These are phyloP conservation scores for Medicago ruthenica DNA, from an alignment of 306 rosid species.

Conservation along the genomic window DNA sequence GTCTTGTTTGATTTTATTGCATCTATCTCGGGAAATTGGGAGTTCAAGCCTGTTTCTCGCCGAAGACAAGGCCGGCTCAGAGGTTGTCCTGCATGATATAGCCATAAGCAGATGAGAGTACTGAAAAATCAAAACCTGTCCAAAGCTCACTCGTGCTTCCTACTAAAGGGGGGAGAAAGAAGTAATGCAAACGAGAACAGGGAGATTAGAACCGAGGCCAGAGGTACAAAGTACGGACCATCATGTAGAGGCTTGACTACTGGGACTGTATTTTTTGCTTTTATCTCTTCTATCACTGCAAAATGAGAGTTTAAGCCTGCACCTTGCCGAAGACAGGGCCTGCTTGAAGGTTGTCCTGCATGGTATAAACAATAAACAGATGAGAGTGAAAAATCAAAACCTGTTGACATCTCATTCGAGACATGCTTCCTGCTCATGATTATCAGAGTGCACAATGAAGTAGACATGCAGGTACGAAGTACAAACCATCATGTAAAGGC, in stretches of 20 bases:
- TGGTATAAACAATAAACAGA: slow-evolving; percentile 45
- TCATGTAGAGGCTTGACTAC: slow-evolving; percentile 63
- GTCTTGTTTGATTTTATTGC: slow-evolving; percentile 47
- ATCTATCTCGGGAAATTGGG: slow-evolving; percentile 35
- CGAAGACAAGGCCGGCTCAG: slow-evolving; percentile 37
- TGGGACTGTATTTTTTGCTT: slow-evolving; percentile 46
- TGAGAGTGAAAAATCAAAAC: slow-evolving; percentile 39
- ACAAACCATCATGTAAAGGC: slow-evolving; percentile 68
- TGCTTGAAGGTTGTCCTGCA: slow-evolving; percentile 53
- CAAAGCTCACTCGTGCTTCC: slow-evolving; percentile 1
- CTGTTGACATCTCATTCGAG: slow-evolving; percentile 2
- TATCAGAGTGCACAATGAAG: slow-evolving; percentile 1
- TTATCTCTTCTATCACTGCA: slow-evolving; percentile 42
- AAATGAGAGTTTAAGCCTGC: slow-evolving; percentile 45
- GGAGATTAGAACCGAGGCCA: slow-evolving; percentile 19
- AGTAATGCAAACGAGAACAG: slow-evolving; percentile 22
- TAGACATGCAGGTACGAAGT: slow-evolving; percentile 9
- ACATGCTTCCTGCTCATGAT: slow-evolving; percentile 7
- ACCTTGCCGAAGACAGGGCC: slow-evolving; percentile 48
- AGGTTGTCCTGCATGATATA: slow-evolving; percentile 54
- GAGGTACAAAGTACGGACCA: slow-evolving; percentile 51
- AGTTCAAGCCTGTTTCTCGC: slow-evolving; percentile 52
- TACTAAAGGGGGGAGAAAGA: not conserved
- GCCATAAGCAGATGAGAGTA: slow-evolving; percentile 43
- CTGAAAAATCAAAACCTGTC: slow-evolving; percentile 4